phyloP scores from a whole-genome alignment of 495 filamentous ascomycete genomes.

The Xylaria bambusicola region DNA sequence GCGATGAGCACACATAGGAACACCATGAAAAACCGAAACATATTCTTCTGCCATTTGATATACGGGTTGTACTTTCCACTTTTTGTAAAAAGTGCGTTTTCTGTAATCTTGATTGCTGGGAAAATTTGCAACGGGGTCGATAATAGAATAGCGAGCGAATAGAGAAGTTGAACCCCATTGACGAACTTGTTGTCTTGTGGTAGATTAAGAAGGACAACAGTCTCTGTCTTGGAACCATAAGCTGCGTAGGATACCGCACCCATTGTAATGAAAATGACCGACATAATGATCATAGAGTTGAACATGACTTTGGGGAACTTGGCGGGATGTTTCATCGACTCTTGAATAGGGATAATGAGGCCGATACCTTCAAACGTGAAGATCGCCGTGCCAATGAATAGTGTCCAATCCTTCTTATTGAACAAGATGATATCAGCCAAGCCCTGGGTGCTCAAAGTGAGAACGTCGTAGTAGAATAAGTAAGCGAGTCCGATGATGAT shows the following conservation, averaged over 20 bases:
- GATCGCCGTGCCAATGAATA: slow-evolving; percentile 97
- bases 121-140: slow-evolving; percentile 95
- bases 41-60: slow-evolving; percentile 99
- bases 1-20: slow-evolving; percentile 81
- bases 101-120: slow-evolving; percentile 84
- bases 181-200: slow-evolving; percentile 95
- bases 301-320: slow-evolving; percentile 88
- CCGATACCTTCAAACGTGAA: slow-evolving; percentile 99
- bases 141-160: slow-evolving; percentile 89
- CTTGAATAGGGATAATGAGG: slow-evolving; percentile 97
- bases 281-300: slow-evolving; percentile 91
- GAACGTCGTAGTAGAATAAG: slow-evolving; percentile 92
- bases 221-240: slow-evolving; percentile 91
- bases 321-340: slow-evolving; percentile 85
- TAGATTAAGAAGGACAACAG: slow-evolving; percentile 91
- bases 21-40: slow-evolving; percentile 90
- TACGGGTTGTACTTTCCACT: slow-evolving; percentile 94
- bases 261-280: slow-evolving; percentile 84
- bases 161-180: slow-evolving; percentile 93
- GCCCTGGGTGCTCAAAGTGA: slow-evolving; percentile 77
- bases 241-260: slow-evolving; percentile 94
- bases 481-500: slow-evolving; percentile 91
- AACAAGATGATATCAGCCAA: slow-evolving; percentile 82
- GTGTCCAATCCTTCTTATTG: slow-evolving; percentile 86
- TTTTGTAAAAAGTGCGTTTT: slow-evolving; percentile 63